These are phyloP conservation scores for Suillus cothurnatus DNA, from an alignment of 768 basidiomycete genomes.

Conservation along the genomic window DNA sequence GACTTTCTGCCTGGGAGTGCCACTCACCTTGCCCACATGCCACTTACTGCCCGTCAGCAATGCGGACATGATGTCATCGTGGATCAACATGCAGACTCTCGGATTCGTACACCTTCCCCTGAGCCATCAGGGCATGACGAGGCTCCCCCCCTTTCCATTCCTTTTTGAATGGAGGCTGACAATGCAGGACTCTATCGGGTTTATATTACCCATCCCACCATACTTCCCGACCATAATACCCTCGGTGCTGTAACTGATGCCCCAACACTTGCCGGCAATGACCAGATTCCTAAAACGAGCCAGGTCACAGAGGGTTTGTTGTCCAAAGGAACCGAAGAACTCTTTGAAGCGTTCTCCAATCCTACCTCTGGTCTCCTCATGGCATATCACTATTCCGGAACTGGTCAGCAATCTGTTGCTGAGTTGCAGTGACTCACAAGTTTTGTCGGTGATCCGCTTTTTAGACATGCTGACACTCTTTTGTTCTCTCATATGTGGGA, in stretches of 20 bases:
- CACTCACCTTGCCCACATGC: neutral
- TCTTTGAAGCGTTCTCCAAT: slow-evolving; percentile 18
- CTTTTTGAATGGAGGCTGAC: no score
- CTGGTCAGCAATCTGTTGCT: slow-evolving; percentile 25
- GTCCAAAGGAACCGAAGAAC: neutral
- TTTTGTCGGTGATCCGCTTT: slow-evolving; percentile 25
- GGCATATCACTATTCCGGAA: slow-evolving; percentile 33
- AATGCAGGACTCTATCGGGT: no score
- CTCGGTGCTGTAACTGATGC: no score
- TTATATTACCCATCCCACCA: no score
- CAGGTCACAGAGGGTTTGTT: no score
- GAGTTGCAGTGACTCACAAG: slow-evolving; percentile 30
- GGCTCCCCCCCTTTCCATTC: no score
- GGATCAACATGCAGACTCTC: neutral
- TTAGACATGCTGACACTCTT: slow-evolving; percentile 21
- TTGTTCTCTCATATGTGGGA: slow-evolving; percentile 18
- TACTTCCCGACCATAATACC: no score
- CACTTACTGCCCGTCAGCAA: neutral
- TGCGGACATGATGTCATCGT: neutral
- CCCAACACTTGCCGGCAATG: no score
- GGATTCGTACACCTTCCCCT: neutral
- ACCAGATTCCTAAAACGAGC: no score
- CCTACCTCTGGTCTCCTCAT: slow-evolving; percentile 28
- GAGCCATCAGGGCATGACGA: no score
- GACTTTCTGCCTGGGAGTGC: slow-evolving; percentile 13